These are phyloP conservation scores for Colletotrichum sp. DNA, from an alignment of 2,329 filamentous ascomycete genomes.

Conservation along the genomic window DNA sequence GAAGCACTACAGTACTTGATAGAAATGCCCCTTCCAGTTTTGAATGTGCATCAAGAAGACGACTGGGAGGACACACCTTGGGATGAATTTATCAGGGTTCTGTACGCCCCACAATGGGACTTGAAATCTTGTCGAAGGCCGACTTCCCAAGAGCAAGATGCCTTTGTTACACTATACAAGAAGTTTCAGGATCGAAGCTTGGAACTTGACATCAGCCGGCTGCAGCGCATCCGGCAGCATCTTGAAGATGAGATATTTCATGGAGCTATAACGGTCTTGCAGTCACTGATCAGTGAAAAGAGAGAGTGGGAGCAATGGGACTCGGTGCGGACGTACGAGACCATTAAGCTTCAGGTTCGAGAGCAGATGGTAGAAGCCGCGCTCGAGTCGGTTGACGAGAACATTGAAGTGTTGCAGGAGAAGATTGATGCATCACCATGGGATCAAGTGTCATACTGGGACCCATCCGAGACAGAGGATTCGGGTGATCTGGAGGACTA, in stretches of 20 bases:
- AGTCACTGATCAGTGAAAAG: not conserved
- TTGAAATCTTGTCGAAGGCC: accelerated
- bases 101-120: accelerated
- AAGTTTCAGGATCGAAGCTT: not conserved
- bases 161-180: not conserved
- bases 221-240: not conserved
- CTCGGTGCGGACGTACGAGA: not conserved
- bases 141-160: not conserved
- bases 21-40: accelerated
- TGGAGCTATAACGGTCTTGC: not conserved
- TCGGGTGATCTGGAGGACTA: no score
- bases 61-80: accelerated
- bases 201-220: not conserved
- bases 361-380: not conserved
- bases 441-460: not conserved
- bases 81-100: not conserved
- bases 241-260: not conserved
- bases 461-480: not conserved
- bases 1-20: accelerated
- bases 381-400: not conserved
- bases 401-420: not conserved
- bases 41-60: not conserved
- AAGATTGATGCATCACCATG: not conserved
- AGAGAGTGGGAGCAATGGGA: not conserved
- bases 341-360: not conserved